These are phyloP conservation scores for Testicularia cyperi DNA, from an alignment of 1,284 basidiomycete species.

Conservation along the genomic window DNA sequence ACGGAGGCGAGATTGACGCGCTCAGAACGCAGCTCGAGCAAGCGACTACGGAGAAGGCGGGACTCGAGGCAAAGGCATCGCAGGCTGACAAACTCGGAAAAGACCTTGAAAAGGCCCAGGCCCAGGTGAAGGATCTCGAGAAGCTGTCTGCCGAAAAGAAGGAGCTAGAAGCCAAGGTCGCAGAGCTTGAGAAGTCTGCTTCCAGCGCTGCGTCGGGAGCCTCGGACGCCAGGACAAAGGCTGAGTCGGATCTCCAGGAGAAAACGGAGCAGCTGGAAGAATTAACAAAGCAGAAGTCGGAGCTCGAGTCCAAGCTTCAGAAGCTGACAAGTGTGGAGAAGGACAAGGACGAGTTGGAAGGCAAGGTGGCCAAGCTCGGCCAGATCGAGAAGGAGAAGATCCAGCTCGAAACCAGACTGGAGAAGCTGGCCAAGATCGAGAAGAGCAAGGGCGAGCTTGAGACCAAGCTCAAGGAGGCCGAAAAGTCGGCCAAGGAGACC, in stretches of 20 bases:
- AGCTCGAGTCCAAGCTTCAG: conserved; percentile 1
- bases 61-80: conserved; percentile 2
- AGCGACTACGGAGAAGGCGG: conserved; percentile 1
- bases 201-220: too few species aligned
- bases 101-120: conserved; percentile 5
- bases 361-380: not conserved
- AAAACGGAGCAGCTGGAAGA: conserved; percentile 78
- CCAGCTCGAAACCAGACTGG: not conserved
- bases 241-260: conserved; percentile 71
- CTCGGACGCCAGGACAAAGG: not conserved
- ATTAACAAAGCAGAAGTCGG: conserved; percentile 21
- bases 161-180: conserved; percentile 5
- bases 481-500: conserved; percentile 15
- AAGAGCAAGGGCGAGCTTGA: conserved; percentile 72
- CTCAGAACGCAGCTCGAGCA: conserved; percentile 6
- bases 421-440: conserved; percentile 76
- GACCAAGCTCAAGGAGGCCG: conserved; percentile 26
- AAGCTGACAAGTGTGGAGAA: too few species aligned
- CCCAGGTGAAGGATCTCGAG: not conserved
- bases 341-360: too few species aligned
- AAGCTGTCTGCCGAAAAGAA: not conserved
- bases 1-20: not conserved
- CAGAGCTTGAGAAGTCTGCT: conserved; percentile 4
- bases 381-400: not conserved
- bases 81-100: not conserved